These are phyloP conservation scores for Sarocladiaceae sp. DNA, from an alignment of 2,329 filamentous ascomycete genomes.

Conservation along the genomic window DNA sequence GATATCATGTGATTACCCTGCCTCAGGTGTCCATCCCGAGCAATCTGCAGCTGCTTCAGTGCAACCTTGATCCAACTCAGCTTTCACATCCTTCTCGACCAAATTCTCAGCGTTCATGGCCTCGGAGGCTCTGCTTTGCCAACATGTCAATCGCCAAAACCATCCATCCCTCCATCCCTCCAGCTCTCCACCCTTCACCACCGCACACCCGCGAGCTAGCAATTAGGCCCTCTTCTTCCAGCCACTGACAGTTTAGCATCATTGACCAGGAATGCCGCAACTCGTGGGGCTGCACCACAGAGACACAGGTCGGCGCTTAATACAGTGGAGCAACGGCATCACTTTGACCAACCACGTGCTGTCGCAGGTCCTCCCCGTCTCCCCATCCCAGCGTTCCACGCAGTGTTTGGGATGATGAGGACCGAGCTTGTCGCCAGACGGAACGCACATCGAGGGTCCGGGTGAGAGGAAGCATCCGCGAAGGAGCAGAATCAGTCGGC, in stretches of 20 bases:
- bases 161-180: too few relatives aligned
- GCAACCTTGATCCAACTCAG: background rate
- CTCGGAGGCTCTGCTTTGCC: too few relatives aligned
- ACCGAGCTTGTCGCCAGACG: too few relatives aligned
- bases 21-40: background rate
- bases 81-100: background rate
- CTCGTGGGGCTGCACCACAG: slow-evolving; percentile 40
- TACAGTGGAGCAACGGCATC: slow-evolving; percentile 29
- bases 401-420: too few relatives aligned
- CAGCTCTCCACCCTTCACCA: background rate
- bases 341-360: slow-evolving; percentile 31
- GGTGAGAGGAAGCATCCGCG: too few relatives aligned
- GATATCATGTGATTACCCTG: too few relatives aligned
- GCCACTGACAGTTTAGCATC: slow-evolving; percentile 5
- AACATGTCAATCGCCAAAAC: too few relatives aligned
- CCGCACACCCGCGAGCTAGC: slow-evolving; percentile 4
- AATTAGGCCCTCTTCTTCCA: background rate
- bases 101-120: background rate
- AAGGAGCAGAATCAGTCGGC: too few relatives aligned
- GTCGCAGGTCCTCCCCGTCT: background rate
- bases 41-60: background rate
- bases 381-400: background rate
- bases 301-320: slow-evolving; percentile 54
- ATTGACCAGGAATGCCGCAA: slow-evolving; percentile 13
- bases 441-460: too few relatives aligned